Evolutionary conservation across 2,329 filamentous ascomycete genomes (phyloP).

Genomic region (Phoma sp.): DNA sequence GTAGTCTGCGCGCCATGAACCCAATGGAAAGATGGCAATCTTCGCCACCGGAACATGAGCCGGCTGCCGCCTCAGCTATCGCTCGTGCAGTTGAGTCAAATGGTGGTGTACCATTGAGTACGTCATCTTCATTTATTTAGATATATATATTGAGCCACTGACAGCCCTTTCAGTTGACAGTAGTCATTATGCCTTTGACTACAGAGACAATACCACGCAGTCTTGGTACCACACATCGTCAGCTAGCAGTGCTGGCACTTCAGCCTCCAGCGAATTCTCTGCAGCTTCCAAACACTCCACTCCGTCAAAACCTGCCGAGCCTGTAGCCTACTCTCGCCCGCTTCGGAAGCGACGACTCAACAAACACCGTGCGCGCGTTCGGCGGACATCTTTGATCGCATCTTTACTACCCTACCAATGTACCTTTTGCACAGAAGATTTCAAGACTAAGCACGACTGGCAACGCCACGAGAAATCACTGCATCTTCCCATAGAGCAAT

Average conservation of each 20-base stretch:
- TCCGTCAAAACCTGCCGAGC: neutral
- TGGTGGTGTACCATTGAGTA: constrained; percentile 7
- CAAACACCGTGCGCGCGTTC: constrained; percentile 18
- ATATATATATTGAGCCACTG: too few species aligned
- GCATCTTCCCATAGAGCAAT: constrained; percentile 37
- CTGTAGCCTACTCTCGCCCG: neutral
- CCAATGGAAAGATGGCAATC: constrained; percentile 40
- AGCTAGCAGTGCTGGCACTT: constrained; percentile 35
- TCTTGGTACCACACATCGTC: constrained; percentile 24
- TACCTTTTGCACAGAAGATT: constrained; percentile 41
- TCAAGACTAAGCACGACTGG: constrained; percentile 43
- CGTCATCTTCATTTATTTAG: neutral
- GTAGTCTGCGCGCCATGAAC: constrained; percentile 17
- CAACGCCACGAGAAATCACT: constrained; percentile 40
- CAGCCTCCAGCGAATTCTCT: constrained; percentile 31
- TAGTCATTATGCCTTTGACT: neutral
- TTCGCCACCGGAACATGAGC: constrained; percentile 39
- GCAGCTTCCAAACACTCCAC: constrained; percentile 9
- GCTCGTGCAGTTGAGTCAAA: constrained; percentile 34
- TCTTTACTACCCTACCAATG: constrained; percentile 34
- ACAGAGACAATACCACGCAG: constrained; percentile 2
- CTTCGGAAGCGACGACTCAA: constrained; percentile 12
- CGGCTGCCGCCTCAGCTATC: constrained; percentile 32
- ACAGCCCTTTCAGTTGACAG: neutral
- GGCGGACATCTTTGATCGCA: constrained; percentile 14